phyloP scores from a whole-genome alignment of 2,329 filamentous ascomycete species.

The Colletotrichum tanaceti region DNA sequence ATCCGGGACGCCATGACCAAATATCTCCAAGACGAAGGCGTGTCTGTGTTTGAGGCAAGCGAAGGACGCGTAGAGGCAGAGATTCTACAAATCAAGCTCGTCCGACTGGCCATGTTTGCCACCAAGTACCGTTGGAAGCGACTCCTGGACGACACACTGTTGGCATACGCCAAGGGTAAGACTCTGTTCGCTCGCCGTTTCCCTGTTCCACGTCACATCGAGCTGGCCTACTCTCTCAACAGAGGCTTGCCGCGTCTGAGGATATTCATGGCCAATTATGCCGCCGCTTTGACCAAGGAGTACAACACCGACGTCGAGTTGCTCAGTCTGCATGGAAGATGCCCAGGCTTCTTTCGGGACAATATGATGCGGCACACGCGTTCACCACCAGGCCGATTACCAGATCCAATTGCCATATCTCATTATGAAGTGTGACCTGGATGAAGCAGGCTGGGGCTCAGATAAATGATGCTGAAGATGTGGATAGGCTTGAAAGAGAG shows the following conservation, averaged over 20 bases:
- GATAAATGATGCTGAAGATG: too few relatives aligned
- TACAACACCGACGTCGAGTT: not conserved
- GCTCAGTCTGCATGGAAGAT: not conserved
- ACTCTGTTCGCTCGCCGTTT: not conserved
- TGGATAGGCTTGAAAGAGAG: too few relatives aligned
- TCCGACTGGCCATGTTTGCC: not conserved
- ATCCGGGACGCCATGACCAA: too few relatives aligned
- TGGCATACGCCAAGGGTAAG: not conserved
- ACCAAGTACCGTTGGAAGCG: not conserved
- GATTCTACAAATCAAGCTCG: not conserved
- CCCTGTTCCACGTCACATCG: not conserved
- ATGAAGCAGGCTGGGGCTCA: too few relatives aligned
- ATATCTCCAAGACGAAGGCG: not conserved
- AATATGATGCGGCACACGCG: too few relatives aligned
- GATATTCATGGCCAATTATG: not conserved
- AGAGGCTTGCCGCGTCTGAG: not conserved
- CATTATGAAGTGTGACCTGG: too few relatives aligned
- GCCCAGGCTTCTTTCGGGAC: too few relatives aligned
- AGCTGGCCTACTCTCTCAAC: not conserved
- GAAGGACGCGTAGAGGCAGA: not conserved
- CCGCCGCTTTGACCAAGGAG: accelerated
- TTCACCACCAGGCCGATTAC: too few relatives aligned
- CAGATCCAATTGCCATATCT: too few relatives aligned
- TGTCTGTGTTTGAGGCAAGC: not conserved
- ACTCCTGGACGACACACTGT: not conserved